Conservation (phyloP, 305 asterid genomes). For the Nicotiana rustica region DNA sequence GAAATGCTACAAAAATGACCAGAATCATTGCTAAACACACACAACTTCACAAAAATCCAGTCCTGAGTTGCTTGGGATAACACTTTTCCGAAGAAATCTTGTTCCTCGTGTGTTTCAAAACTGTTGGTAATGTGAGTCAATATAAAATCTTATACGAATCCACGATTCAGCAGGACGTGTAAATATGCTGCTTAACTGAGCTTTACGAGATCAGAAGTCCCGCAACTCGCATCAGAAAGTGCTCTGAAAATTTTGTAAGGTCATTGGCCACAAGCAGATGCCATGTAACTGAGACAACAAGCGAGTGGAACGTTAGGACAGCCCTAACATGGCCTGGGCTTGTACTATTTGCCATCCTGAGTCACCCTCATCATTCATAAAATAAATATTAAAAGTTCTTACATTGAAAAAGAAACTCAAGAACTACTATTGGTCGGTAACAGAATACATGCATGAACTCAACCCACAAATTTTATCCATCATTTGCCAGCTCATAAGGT, state of each 20-base stretch:
- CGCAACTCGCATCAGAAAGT: neutral
- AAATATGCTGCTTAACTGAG: neutral
- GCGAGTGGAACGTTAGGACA: neutral
- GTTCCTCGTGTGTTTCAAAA: slow-evolving; percentile 8
- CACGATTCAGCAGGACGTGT: neutral
- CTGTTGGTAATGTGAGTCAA: neutral
- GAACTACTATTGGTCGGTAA: neutral
- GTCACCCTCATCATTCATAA: neutral
- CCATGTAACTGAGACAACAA: neutral
- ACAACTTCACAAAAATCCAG: neutral
- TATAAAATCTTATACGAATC: neutral
- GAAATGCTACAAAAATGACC: neutral
- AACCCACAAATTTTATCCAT: slow-evolving; percentile 13
- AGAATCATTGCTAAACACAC: neutral
- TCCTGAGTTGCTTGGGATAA: neutral
- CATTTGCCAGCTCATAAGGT: slow-evolving; percentile 9
- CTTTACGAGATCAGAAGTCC: neutral
- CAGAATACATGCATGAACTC: slow-evolving; percentile 7
- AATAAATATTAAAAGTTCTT: neutral
- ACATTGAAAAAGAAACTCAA: slow-evolving; percentile 21
- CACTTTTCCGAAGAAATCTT: neutral
- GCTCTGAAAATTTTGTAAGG: neutral
- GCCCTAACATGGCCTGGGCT: neutral
- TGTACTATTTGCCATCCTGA: neutral
- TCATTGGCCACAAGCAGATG: neutral